These are phyloP conservation scores for Bothriochloa decipiens DNA, from an alignment of 176 grass and related monocot genomes.

Conservation along the genomic window DNA sequence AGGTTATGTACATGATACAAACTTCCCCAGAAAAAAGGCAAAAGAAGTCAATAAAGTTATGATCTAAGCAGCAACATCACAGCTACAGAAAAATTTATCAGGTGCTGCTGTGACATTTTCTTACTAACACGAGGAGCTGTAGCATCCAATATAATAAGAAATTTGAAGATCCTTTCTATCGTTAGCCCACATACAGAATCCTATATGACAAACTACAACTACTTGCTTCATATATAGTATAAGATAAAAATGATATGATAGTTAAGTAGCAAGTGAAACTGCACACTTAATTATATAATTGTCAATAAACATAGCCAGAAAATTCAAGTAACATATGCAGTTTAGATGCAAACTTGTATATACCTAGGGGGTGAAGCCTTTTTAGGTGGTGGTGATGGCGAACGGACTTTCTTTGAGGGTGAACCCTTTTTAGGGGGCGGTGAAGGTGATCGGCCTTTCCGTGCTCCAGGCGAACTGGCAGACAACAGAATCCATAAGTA, in stretches of 20 bases:
- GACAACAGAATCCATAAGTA: constrained; percentile 20
- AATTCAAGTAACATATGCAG: constrained; percentile 7
- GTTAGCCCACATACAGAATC: not conserved
- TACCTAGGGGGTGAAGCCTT: constrained; percentile 86
- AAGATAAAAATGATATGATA: not conserved
- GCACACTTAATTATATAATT: not conserved
- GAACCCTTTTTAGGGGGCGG: constrained; percentile 71
- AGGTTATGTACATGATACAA: not conserved
- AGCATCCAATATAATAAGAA: constrained; percentile 11
- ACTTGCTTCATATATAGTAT: not conserved
- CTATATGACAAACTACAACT: not conserved
- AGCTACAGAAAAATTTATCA: constrained; percentile 7
- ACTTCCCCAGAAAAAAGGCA: not conserved
- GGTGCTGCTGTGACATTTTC: not conserved
- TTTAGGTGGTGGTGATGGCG: constrained; percentile 64
- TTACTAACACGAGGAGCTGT: constrained; percentile 1
- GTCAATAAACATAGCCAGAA: not conserved
- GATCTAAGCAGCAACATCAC: not conserved
- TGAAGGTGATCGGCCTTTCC: constrained; percentile 67
- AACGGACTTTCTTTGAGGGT: constrained; percentile 61
- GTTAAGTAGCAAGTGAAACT: not conserved
- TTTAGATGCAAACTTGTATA: not conserved
- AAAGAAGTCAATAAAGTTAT: not conserved
- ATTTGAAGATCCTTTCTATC: not conserved
- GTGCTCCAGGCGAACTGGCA: constrained; percentile 65